Evolutionary conservation across 2,329 filamentous ascomycete species (phyloP).

Genomic region (Teratosphaeria pseudoeucalypti): DNA sequence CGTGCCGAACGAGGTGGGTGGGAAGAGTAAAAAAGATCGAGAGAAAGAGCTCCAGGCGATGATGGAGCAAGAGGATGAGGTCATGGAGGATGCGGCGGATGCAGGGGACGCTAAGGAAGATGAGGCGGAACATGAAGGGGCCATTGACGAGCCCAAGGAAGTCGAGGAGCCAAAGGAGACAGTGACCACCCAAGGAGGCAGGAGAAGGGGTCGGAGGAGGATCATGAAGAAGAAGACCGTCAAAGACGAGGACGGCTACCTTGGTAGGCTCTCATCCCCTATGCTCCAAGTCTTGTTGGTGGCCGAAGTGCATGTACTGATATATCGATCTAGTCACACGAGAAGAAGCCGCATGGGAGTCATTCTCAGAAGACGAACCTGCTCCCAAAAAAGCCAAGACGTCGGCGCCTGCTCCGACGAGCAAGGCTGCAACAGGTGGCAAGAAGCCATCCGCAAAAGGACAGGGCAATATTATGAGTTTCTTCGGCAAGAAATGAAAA

Average conservation of each 20-base stretch:
- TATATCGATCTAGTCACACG: constrained; percentile 57
- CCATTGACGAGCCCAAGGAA: constrained; percentile 44
- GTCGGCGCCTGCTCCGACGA: constrained; percentile 37
- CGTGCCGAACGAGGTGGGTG: constrained; percentile 14
- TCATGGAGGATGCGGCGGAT: constrained; percentile 14
- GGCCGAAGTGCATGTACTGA: neutral
- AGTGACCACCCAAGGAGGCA: constrained; percentile 49
- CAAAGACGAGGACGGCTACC: constrained; percentile 80
- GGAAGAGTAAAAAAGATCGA: constrained; percentile 47
- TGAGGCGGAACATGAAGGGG: constrained; percentile 39
- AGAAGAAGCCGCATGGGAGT: constrained; percentile 79
- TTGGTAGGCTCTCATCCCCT: constrained; percentile 49
- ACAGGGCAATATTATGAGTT: constrained; percentile 82
- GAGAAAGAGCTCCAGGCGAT: constrained; percentile 59
- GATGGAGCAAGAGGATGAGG: constrained; percentile 55
- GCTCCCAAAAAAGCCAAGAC: constrained; percentile 46
- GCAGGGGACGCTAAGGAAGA: constrained; percentile 7
- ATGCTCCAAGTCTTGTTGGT: constrained; percentile 7
- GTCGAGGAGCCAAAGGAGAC: constrained; percentile 31
- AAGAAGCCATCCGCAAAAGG: constrained; percentile 39
- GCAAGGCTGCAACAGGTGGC: constrained; percentile 21
- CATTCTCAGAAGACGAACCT: constrained; percentile 82
- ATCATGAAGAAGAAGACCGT: constrained; percentile 81
- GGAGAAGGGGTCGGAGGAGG: constrained; percentile 64
- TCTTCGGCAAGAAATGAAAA: constrained; percentile 68